phyloP scores from a whole-genome alignment of 208 protist species.

The Herpetomonas samuelpessoai region DNA sequence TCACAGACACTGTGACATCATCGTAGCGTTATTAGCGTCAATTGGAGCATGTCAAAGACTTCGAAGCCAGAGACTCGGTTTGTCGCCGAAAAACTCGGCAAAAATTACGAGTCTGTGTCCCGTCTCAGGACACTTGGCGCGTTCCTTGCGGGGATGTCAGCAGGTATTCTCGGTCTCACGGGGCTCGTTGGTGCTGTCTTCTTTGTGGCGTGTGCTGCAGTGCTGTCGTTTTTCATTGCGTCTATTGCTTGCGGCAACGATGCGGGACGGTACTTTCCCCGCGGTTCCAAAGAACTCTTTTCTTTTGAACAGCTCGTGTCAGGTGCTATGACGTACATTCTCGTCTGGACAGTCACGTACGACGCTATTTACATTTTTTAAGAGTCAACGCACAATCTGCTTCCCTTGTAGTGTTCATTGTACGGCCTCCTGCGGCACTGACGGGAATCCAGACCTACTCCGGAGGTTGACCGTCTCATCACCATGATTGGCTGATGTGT shows the following conservation, averaged over 20 bases:
- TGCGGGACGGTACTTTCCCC: constrained; percentile 71
- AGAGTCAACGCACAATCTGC: not conserved
- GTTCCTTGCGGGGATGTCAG: constrained; percentile 67
- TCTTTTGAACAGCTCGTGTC: constrained; percentile 54
- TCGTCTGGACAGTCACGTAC: constrained; percentile 86
- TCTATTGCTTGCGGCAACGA: constrained; percentile 48
- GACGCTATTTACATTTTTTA: constrained; percentile 90
- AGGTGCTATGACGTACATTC: constrained; percentile 79
- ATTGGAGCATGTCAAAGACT: too few species aligned
- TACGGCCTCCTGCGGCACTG: not conserved
- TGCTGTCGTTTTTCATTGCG: constrained; percentile 63
- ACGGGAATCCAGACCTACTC: not conserved
- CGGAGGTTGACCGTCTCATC: too few species aligned
- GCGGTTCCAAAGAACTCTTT: constrained; percentile 61
- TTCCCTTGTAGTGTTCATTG: not conserved
- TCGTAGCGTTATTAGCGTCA: too few species aligned
- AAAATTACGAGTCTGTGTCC: constrained; percentile 59
- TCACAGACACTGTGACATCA: too few species aligned
- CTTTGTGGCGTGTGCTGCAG: constrained; percentile 47
- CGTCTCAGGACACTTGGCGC: constrained; percentile 75
- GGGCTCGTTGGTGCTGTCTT: constrained; percentile 67
- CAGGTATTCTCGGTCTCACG: constrained; percentile 75
- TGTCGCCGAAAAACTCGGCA: constrained; percentile 40
- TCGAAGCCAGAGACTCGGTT: constrained; percentile 45
- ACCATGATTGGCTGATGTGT: too few species aligned